Base-by-base conservation (phyloP, 768 basidiomycete species). In the Dentipellis sp. region DNA sequence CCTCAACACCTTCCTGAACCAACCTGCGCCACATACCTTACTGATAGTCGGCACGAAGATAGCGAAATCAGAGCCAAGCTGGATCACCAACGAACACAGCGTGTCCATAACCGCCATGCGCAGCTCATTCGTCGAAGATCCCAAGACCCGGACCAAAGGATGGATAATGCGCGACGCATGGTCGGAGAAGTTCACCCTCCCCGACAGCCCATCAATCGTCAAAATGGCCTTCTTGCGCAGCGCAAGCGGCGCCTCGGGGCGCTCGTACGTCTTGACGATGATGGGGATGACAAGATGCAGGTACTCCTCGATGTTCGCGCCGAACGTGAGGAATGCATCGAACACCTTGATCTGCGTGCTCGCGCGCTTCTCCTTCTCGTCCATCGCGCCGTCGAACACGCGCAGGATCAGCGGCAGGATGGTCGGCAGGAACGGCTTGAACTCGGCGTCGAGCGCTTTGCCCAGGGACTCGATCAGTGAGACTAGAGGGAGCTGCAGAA, bases 21-120 rank as follows among this genome's bases (percentile, higher is more conserved):
- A 29, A 2, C 16, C 6, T 9, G 35, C 36, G 39, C 21, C 19
- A 61, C 74, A 50, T 61, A 90, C 94, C 79, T 98, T 97, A 69
- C 92, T 92, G 61, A 99, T 90, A 62, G 94, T 94, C 0, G 97
- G 94, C 37, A 98, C 90, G 64, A 98, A 99, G 46, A 99, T 92
- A 3, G 97, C 94, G 62, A 94, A 99, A 67, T 98, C 95, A 0
- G 94, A 86, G 1, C 94, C 94, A 53, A 99, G 82, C 65, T 99
- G 97, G 38, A 92, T 78, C 39, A 97, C 85, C 40, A 98, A 75
- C 0, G 94, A 89, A 67, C 92, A 97, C 1, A 99, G 73, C 0
- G 94, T 91, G 58, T 97, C 94, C 84, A 98, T 87, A 8, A 94
- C 90, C 1, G 88, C 82, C 69, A 80, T 80, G 19, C 91, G 78